These are phyloP conservation scores for Dendrobium nobile DNA, from an alignment of 106 monocot species.

Conservation along the genomic window DNA sequence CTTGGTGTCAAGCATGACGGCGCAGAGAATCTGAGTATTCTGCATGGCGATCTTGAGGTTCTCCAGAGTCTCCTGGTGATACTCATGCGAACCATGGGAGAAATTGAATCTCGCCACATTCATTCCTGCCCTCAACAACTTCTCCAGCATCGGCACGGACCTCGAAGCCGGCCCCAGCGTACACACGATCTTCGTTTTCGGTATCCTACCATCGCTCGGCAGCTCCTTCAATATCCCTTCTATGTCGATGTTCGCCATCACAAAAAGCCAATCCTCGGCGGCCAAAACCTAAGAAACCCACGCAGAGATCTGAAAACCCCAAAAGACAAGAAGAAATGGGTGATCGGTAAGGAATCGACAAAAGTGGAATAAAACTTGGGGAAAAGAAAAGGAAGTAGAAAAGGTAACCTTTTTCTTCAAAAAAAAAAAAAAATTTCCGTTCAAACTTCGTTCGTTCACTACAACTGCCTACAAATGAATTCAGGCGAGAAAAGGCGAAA, in stretches of 20 bases:
- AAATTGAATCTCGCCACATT: conserved; percentile 77
- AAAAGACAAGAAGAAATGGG: background rate
- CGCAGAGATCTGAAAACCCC: background rate
- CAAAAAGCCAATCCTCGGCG: background rate
- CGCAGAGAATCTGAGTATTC: conserved; percentile 61
- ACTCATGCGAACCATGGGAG: conserved; percentile 59
- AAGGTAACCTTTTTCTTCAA: background rate
- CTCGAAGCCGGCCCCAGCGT: conserved; percentile 68
- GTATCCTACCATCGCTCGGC: conserved; percentile 39
- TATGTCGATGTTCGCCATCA: conserved; percentile 54
- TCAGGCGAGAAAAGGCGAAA: too few relatives aligned
- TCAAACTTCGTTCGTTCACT: too few relatives aligned
- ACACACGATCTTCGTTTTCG: conserved; percentile 70
- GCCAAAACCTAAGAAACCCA: background rate
- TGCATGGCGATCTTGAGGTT: conserved; percentile 53
- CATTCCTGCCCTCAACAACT: conserved; percentile 65
- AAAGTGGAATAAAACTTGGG: background rate
- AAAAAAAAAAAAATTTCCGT: too few relatives aligned
- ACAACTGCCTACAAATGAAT: too few relatives aligned
- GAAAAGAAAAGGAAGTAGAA: background rate
- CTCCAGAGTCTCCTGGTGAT: conserved; percentile 69
- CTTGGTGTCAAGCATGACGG: conserved; percentile 77
- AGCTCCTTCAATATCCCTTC: conserved; percentile 48
- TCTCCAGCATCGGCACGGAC: conserved; percentile 66
- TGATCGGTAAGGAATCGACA: background rate